Conservation (phyloP, 805 yeast species). For the Brettanomyces sp. region DNA sequence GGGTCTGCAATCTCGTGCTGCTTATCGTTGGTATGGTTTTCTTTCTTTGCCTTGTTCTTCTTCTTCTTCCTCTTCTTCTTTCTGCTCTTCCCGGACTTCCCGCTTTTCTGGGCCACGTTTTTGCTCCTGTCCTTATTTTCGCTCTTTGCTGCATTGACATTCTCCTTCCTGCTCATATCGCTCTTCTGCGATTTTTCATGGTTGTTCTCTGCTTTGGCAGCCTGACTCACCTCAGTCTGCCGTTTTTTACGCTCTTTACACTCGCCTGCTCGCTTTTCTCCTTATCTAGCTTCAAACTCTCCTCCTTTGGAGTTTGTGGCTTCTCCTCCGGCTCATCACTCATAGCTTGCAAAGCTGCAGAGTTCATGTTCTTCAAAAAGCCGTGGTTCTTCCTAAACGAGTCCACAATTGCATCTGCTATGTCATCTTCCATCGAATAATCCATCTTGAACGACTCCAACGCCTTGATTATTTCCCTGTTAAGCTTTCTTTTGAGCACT, state of each 20-base stretch:
- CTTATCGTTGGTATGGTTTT: neutral
- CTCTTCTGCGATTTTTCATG: no score
- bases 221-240: neutral
- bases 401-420: slow-evolving; percentile 12
- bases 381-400: slow-evolving; percentile 9
- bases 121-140: neutral
- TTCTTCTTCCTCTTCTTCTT: slow-evolving; percentile 12
- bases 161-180: neutral
- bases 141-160: neutral
- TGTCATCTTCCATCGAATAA: slow-evolving; percentile 11
- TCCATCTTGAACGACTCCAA: slow-evolving; percentile 16
- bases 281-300: neutral
- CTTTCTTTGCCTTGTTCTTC: slow-evolving; percentile 5
- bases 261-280: neutral
- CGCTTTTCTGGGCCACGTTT: neutral
- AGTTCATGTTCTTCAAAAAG: slow-evolving; percentile 1
- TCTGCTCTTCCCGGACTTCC: neutral
- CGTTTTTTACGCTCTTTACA: neutral
- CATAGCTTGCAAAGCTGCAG: neutral
- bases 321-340: neutral
- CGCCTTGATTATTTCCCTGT: slow-evolving; percentile 16
- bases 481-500: slow-evolving; percentile 10
- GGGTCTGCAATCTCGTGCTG: slow-evolving; percentile 8
- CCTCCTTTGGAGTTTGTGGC: neutral
- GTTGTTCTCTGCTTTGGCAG: no score